Conservation (phyloP, 2,329 filamentous ascomycete genomes). For the Aureobasidium sp. region DNA sequence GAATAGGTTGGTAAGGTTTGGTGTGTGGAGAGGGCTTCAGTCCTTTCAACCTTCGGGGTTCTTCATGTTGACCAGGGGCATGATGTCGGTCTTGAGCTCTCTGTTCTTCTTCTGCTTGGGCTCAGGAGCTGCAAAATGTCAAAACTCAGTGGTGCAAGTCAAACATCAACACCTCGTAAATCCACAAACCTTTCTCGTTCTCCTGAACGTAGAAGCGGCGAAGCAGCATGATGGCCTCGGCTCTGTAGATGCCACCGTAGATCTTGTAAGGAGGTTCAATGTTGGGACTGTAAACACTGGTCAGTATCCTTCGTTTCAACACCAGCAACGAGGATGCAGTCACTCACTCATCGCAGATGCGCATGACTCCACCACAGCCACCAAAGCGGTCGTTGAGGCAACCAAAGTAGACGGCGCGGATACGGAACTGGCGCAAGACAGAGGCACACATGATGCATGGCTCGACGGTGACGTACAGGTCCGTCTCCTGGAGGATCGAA, state of each 20-base stretch:
- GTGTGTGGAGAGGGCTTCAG: background rate
- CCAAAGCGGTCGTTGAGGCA: constrained; percentile 96
- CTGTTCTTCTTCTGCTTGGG: constrained; percentile 56
- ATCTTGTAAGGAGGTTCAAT: constrained; percentile 74
- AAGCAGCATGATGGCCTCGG: constrained; percentile 87
- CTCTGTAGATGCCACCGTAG: constrained; percentile 76
- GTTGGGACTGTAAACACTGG: constrained; percentile 38
- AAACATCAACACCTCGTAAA: too few relatives aligned
- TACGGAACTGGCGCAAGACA: constrained; percentile 75
- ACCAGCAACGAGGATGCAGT: background rate
- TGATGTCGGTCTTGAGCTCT: constrained; percentile 52
- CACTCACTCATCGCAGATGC: constrained; percentile 62
- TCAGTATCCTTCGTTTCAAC: background rate
- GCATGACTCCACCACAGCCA: constrained; percentile 87
- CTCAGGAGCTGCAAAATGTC: constrained; percentile 43
- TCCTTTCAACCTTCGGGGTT: constrained; percentile 11
- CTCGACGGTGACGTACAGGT: constrained; percentile 94
- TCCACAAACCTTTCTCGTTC: constrained; percentile 71
- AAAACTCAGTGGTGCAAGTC: background rate
- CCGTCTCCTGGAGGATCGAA: constrained; percentile 60
- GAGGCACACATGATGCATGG: constrained; percentile 99
- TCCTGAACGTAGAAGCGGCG: constrained; percentile 96
- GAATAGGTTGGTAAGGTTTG: background rate
- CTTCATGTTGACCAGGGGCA: constrained; percentile 29
- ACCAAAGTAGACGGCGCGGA: constrained; percentile 88